Percentiles rank a stretch among this genome's conserved stretches.
Conservation (phyloP, 2,329 filamentous ascomycete genomes). For the Fusarium zealandicum region DNA sequence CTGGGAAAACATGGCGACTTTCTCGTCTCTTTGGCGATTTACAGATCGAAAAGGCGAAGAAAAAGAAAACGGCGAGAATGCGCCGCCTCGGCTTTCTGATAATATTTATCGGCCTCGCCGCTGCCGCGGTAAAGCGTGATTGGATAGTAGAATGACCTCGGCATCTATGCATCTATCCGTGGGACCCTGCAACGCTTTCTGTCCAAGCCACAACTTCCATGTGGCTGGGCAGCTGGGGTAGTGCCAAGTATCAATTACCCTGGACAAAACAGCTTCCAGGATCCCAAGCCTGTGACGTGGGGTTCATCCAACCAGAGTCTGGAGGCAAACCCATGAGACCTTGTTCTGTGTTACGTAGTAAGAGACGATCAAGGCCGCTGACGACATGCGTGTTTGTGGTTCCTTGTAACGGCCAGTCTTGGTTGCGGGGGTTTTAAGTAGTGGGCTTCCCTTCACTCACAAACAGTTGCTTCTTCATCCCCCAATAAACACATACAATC, state of each 20-base stretch:
- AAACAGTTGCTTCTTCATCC: too few species aligned
- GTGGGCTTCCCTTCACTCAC: not conserved
- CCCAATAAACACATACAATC: not conserved
- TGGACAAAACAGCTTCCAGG: slow-evolving; percentile 9
- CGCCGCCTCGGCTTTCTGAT: slow-evolving; percentile 19
- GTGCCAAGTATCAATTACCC: slow-evolving; percentile 12
- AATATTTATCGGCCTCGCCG: slow-evolving; percentile 31
- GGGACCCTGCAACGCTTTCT: not conserved
- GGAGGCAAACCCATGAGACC: slow-evolving; percentile 19
- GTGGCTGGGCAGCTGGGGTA: slow-evolving; percentile 9
- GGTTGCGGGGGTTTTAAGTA: slow-evolving; percentile 12
- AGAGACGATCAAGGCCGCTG: slow-evolving; percentile 31
- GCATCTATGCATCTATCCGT: slow-evolving; percentile 33
- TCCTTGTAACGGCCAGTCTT: slow-evolving; percentile 13
- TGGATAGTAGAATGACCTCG: slow-evolving; percentile 18
- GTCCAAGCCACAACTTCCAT: not conserved
- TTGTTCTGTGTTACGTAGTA: slow-evolving; percentile 7
- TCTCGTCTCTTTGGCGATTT: not conserved
- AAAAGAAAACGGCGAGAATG: slow-evolving; percentile 6
- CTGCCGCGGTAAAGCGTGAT: slow-evolving; percentile 35
- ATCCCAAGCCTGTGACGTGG: slow-evolving; percentile 31
- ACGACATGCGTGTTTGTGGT: slow-evolving; percentile 29
- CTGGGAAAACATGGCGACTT: slow-evolving; percentile 33
- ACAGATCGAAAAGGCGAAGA: slow-evolving; percentile 2
- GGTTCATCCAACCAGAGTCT: slow-evolving; percentile 27